A percentile compares a stretch with the other conserved stretches of the same genome.
phyloP scores from a whole-genome alignment of 306 rosid species.

The Fagus sylvatica region DNA sequence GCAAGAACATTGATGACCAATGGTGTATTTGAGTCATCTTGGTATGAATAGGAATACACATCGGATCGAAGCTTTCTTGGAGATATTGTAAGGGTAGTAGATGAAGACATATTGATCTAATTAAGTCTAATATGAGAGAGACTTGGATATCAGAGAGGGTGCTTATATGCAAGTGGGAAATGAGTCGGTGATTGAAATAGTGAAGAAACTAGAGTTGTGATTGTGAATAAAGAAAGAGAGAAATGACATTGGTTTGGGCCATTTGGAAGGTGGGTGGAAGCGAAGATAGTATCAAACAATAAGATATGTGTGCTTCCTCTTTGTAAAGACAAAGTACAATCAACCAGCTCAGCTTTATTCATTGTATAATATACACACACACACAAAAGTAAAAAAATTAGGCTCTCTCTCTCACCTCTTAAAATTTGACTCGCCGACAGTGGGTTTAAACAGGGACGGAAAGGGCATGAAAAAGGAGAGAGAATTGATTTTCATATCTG shows the following conservation, averaged over 20 bases:
- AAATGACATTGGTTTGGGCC: constrained; percentile 37
- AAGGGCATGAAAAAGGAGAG: background rate
- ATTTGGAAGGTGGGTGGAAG: constrained; percentile 74
- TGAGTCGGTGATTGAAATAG: constrained; percentile 8
- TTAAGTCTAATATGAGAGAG: background rate
- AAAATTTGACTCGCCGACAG: constrained; percentile 48
- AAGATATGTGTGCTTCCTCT: constrained; percentile 46
- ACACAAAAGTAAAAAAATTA: too few species aligned
- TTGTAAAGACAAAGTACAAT: constrained; percentile 51
- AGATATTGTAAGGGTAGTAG: constrained; percentile 47
- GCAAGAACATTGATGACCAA: constrained; percentile 73
- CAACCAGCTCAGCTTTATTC: constrained; percentile 57
- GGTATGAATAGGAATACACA: constrained; percentile 68
- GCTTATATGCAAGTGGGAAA: constrained; percentile 31
- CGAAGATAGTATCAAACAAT: constrained; percentile 18
- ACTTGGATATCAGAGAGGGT: constrained; percentile 19
- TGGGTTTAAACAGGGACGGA: constrained; percentile 27
- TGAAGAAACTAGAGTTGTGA: background rate
- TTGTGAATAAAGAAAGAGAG: constrained; percentile 8
- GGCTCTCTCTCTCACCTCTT: background rate
- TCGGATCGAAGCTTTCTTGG: constrained; percentile 83
- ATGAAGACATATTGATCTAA: constrained; percentile 37
- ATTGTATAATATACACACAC: constrained; percentile 25
- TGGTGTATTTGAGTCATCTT: constrained; percentile 64
- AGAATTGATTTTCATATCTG: constrained; percentile 26